Percentiles rank a stretch among this genome's conserved stretches.
Conservation (phyloP, 78 protist species). For the Guillardia theta region DNA sequence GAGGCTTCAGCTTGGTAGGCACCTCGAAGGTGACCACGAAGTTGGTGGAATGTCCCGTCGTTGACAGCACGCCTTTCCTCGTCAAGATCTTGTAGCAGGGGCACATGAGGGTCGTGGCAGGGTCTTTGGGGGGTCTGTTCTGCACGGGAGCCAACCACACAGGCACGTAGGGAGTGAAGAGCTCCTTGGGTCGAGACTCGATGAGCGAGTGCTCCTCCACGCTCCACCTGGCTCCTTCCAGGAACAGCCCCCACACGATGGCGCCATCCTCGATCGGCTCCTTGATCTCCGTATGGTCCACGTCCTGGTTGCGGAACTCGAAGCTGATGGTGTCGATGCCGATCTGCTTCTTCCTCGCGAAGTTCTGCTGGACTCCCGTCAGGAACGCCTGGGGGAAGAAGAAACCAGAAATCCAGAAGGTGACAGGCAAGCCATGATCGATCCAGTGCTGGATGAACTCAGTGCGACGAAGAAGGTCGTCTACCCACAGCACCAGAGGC, state of each 20-base stretch:
- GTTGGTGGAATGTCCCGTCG: slow-evolving; percentile 70
- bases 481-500: slow-evolving; percentile 75
- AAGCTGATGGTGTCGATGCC: slow-evolving; percentile 77
- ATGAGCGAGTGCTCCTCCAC: background rate
- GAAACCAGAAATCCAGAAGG: slow-evolving; percentile 78
- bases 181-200: slow-evolving; percentile 84
- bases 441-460: slow-evolving; percentile 76
- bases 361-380: slow-evolving; percentile 85
- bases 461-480: slow-evolving; percentile 67
- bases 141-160: background rate
- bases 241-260: slow-evolving; percentile 65
- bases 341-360: slow-evolving; percentile 66
- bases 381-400: slow-evolving; percentile 92
- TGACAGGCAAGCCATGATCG: slow-evolving; percentile 62
- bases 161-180: slow-evolving; percentile 49
- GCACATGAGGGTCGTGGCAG: background rate
- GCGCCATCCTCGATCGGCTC: slow-evolving; percentile 66
- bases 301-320: background rate
- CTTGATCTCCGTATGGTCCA: background rate
- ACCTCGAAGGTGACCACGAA: slow-evolving; percentile 42
- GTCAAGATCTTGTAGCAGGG: slow-evolving; percentile 75
- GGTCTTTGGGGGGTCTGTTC: background rate
- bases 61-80: slow-evolving; percentile 68
- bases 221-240: slow-evolving; percentile 83
- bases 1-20: background rate